A percentile compares a stretch with the other conserved stretches of the same genome.
Evolutionary conservation across 306 rosid genomes (phyloP).

Genomic region (Gastrolobium bilobum): DNA sequence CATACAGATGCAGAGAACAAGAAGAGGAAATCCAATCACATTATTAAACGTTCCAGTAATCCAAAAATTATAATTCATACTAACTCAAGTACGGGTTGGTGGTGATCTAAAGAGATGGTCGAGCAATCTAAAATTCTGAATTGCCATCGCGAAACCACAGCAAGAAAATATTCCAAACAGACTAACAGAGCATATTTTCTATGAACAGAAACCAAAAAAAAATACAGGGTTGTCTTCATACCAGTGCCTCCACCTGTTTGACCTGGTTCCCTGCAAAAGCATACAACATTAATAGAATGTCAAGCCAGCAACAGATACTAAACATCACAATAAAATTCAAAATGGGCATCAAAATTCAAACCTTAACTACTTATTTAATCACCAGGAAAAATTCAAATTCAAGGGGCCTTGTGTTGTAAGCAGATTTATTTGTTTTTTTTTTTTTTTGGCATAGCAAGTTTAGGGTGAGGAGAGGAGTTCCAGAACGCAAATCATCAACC

Average conservation of each 20-base stretch:
- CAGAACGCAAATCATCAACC: constrained; percentile 13
- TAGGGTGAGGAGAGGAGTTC: not conserved
- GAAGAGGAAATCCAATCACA: constrained; percentile 15
- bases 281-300: constrained; percentile 31
- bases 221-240: constrained; percentile 37
- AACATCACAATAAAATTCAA: constrained; percentile 29
- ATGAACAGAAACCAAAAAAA: constrained; percentile 38
- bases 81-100: not conserved
- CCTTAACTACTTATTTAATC: constrained; percentile 1
- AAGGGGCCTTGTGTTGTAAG: not conserved
- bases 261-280: constrained; percentile 57
- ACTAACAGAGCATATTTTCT: constrained; percentile 15
- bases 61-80: constrained; percentile 30
- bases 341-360: constrained; percentile 35
- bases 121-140: constrained; percentile 12
- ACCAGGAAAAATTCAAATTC: constrained; percentile 18
- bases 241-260: constrained; percentile 61
- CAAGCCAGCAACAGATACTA: constrained; percentile 24
- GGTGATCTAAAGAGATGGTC: constrained; percentile 31
- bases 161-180: constrained; percentile 27
- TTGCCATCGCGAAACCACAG: constrained; percentile 30
- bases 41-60: not conserved
- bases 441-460: not conserved
- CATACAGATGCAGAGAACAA: constrained; percentile 2
- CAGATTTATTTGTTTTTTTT: too few species aligned